These are phyloP conservation scores for Scheffersomyces cryptocercus DNA, from an alignment of 1,139 yeast species.

Conservation along the genomic window DNA sequence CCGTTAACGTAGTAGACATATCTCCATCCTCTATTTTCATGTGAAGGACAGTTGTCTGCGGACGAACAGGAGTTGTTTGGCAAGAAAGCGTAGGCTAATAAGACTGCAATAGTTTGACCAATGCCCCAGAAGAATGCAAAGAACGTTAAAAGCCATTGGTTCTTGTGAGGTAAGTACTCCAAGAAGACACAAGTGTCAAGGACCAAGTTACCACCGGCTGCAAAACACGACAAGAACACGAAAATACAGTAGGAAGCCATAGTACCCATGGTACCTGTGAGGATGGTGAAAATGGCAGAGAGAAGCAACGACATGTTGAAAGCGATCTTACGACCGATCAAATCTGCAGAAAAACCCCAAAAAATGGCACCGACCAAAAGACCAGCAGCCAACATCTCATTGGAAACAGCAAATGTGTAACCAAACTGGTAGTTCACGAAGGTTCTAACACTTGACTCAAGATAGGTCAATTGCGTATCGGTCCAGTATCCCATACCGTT, in stretches of 20 bases:
- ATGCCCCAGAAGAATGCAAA: constrained; percentile 66
- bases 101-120: constrained; percentile 57
- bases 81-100: constrained; percentile 59
- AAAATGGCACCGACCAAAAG: constrained; percentile 54
- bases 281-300: constrained; percentile 51
- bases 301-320: constrained; percentile 54
- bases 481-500: constrained; percentile 15
- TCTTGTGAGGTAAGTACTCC: constrained; percentile 55
- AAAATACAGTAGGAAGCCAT: constrained; percentile 52
- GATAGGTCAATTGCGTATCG: constrained; percentile 24
- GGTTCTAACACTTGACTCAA: constrained; percentile 32
- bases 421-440: constrained; percentile 40
- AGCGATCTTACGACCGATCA: constrained; percentile 58
- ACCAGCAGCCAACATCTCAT: constrained; percentile 26
- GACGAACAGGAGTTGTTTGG: constrained; percentile 50
- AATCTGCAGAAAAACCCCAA: constrained; percentile 62
- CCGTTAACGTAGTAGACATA: constrained; percentile 57
- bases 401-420: constrained; percentile 22
- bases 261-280: constrained; percentile 53
- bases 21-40: constrained; percentile 60
- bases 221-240: constrained; percentile 45
- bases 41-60: constrained; percentile 42
- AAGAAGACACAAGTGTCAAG: constrained; percentile 61
- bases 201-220: constrained; percentile 63
- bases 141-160: constrained; percentile 54